Base-by-base conservation (phyloP, 1,284 basidiomycete genomes). In the Hemileia vastatrix region DNA sequence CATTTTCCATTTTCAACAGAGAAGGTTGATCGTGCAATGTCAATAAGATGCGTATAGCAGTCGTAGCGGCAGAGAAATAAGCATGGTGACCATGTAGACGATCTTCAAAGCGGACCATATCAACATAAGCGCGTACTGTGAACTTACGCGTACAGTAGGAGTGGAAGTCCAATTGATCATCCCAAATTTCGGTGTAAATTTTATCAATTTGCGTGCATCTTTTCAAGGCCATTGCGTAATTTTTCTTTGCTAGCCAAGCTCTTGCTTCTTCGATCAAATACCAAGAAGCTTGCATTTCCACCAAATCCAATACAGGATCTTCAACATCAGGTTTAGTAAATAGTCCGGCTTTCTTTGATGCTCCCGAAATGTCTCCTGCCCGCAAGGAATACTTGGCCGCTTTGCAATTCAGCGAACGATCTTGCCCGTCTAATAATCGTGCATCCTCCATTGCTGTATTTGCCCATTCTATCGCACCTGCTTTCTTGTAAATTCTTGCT, bases 171-270 rank as follows among this genome's bases (percentile, higher is more conserved):
- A 76, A 55, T 59, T 76, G 74, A 57, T 76, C 74, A 49, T 74
- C 71, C 66, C 69, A 76, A 50, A 73, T 70, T 36, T 76, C 74
- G 18, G 71, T 64, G 61, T 18, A 96, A 13, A 86, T 80, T 84
- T 49, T 67, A 33, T 74, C 69, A n/a, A 74, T 61, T 57, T 74
- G 71, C 4, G 36, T 53, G 15, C 68, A 64, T n/a, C 74, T 65
- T 64, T 76, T 76, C 36, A 76, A 63, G 18, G 72, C 72, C 64
- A 76, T 67, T 0, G 67, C 71, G 32, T 61, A 45, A 43, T 75
- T 67, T n/a, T 63, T 65, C 11, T 40, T 23, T 6, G 68, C 54
- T 23, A 57, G 45, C 58, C 65, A 67, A 1, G 71, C 67, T 21
- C 66, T 65, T 0, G 67, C 69, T 54, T 73, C 70, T 52, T 75